Evolutionary conservation across 1,284 basidiomycete genomes (phyloP).

Genomic region (Stereum hirsutum): DNA sequence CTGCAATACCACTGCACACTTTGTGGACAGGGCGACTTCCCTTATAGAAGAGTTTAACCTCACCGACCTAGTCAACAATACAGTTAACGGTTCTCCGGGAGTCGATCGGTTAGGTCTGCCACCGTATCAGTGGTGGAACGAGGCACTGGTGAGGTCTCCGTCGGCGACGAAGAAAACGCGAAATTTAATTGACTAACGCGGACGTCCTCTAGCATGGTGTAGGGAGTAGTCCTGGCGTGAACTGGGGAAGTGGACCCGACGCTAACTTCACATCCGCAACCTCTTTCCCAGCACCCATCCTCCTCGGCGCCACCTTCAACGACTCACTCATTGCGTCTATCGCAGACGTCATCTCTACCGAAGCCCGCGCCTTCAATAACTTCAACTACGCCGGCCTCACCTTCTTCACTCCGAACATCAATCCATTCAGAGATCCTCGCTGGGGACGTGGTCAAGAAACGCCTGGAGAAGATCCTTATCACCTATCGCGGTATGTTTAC

Average conservation of each 20-base stretch:
- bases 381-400: constrained; percentile 38
- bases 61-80: constrained; percentile 40
- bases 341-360: constrained; percentile 40
- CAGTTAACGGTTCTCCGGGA: constrained; percentile 36
- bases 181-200: not conserved
- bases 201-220: constrained; percentile 35
- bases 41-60: constrained; percentile 37
- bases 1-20: constrained; percentile 37
- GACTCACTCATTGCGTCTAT: constrained; percentile 38
- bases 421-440: constrained; percentile 51
- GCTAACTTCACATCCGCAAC: constrained; percentile 48
- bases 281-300: constrained; percentile 38
- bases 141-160: constrained; percentile 32
- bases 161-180: not conserved
- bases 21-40: constrained; percentile 36
- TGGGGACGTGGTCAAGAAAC: constrained; percentile 57
- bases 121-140: constrained; percentile 46
- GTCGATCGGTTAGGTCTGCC: constrained; percentile 42
- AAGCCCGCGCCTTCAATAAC: constrained; percentile 50
- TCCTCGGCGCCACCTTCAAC: constrained; percentile 30
- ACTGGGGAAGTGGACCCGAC: constrained; percentile 29
- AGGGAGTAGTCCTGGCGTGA: constrained; percentile 32
- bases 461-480: constrained; percentile 49
- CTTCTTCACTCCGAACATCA: constrained; percentile 52
- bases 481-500: constrained; percentile 41